Evolutionary conservation across 169 alveolate genomes (phyloP).

Genomic region (Plasmodium knowlesi): DNA sequence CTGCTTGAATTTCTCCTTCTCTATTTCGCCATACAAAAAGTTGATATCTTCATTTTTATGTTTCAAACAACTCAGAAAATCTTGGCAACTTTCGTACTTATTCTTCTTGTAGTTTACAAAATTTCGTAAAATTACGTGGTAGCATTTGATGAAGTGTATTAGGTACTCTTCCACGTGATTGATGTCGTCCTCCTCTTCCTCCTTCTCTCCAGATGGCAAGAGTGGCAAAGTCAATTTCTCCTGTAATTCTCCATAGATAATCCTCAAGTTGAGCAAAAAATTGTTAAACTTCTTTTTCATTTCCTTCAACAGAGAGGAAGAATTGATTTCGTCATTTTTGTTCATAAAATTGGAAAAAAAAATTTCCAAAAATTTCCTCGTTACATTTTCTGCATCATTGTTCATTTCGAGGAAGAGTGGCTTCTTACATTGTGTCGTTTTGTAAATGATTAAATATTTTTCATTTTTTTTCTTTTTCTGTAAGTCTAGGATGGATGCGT

Average conservation of each 20-base stretch:
- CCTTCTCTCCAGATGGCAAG: constrained; percentile 52
- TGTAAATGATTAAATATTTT: constrained; percentile 55
- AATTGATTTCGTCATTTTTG: constrained; percentile 64
- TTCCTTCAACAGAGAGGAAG: constrained; percentile 47
- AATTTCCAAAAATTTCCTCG: constrained; percentile 51
- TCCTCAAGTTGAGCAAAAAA: constrained; percentile 66
- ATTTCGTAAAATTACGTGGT: constrained; percentile 56
- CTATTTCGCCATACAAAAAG: constrained; percentile 48
- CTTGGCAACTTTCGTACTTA: constrained; percentile 37
- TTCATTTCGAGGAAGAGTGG: constrained; percentile 53
- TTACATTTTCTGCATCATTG: constrained; percentile 71
- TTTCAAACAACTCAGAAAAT: constrained; percentile 29
- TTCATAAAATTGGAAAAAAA: constrained; percentile 70
- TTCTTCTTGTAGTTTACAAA: constrained; percentile 58
- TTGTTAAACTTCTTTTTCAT: constrained; percentile 72
- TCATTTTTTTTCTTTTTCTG: constrained; percentile 45
- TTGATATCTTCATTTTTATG: constrained; percentile 45
- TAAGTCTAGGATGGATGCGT: constrained; percentile 27
- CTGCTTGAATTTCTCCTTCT: constrained; percentile 42
- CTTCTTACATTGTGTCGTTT: constrained; percentile 14
- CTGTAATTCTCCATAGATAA: constrained; percentile 49
- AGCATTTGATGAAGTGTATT: constrained; percentile 57
- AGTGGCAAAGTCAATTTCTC: constrained; percentile 50
- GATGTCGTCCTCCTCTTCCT: constrained; percentile 47
- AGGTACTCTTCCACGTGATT: constrained; percentile 54